Evolutionary conservation across 345 rosid genomes (phyloP), one percentile per base, ranked within the genome.

Genomic region (Ceriops tagal): DNA sequence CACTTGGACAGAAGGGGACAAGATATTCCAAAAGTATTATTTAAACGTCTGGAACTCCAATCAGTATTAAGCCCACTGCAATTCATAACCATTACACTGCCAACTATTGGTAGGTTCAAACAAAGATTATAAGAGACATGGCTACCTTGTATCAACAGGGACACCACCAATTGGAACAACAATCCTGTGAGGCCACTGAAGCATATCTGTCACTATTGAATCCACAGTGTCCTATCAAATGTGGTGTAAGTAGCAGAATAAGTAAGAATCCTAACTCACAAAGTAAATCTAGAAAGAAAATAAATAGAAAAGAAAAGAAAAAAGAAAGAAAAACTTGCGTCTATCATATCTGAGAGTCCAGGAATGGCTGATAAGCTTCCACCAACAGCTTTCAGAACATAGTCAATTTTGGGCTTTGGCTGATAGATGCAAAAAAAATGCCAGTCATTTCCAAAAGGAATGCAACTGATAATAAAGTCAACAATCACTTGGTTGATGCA

Each of bases 101-200:
- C 49, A 39, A 39, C 47, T 39, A 15, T 43, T 43, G 19, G 19
- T 15, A 43, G 19, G 15, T 43, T 43, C 49, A 43, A 34, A 53
- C 18, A 46, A 55, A 57, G 68, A 73, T 37, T 62, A 39, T 22
- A 62, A 24, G 34, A 67, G 8, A 43, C 34, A 67, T 72, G 21
- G 43, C 71, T 72, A 92, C 99, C 98, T 92, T 13, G 75, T 70
- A 78, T 96, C 99, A 74, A 89, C 95, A 69, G 90, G 87, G 58
- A 85, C 77, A 73, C 97, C 99, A 73, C 99, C 99, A 68, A 96
- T 77, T 58, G 99, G 99, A 68, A 96, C 98, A 79, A 92, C 97
- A 73, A 96, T 92, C 83, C 98, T 89, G 79, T 90, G 97, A 39
- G 99, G 99, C 99, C 98, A 96, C 78, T 96, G 97, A 73, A 96